phyloP scores from a whole-genome alignment of 2,329 filamentous ascomycete genomes.

The Fusarium chlamydosporum region DNA sequence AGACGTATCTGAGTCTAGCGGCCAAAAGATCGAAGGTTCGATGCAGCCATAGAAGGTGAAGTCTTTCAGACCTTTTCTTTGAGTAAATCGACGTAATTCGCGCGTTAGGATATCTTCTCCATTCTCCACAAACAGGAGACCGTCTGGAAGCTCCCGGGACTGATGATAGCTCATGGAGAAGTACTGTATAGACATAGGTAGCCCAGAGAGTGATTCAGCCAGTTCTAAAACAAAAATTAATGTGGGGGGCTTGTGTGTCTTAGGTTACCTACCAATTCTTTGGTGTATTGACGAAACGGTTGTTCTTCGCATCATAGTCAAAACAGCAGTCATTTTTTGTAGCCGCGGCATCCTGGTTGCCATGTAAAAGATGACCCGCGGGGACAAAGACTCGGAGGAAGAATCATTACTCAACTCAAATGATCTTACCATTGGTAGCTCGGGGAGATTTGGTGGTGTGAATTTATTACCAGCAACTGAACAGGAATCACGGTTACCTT shows the following conservation, averaged over 20 bases:
- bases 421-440: conserved; percentile 8
- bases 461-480: neutral
- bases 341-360: conserved; percentile 15
- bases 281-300: neutral
- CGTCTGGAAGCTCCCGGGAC: neutral
- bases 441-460: neutral
- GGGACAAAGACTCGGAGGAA: neutral
- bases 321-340: neutral
- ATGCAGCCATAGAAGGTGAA: neutral
- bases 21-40: conserved; percentile 20
- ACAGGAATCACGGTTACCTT: no score
- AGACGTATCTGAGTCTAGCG: neutral
- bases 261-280: neutral
- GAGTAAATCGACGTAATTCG: conserved; percentile 5
- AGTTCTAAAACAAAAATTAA: neutral
- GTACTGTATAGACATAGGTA: conserved; percentile 3
- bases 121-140: neutral
- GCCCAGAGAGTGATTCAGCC: neutral
- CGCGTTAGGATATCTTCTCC: conserved; percentile 5
- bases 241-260: neutral
- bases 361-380: conserved; percentile 8
- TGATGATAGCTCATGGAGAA: neutral
- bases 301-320: neutral
- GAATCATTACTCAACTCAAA: fast-evolving
- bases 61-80: conserved; percentile 5